Base-by-base conservation (phyloP, 139 green algal genomes). In the Coelastrella sp. region DNA sequence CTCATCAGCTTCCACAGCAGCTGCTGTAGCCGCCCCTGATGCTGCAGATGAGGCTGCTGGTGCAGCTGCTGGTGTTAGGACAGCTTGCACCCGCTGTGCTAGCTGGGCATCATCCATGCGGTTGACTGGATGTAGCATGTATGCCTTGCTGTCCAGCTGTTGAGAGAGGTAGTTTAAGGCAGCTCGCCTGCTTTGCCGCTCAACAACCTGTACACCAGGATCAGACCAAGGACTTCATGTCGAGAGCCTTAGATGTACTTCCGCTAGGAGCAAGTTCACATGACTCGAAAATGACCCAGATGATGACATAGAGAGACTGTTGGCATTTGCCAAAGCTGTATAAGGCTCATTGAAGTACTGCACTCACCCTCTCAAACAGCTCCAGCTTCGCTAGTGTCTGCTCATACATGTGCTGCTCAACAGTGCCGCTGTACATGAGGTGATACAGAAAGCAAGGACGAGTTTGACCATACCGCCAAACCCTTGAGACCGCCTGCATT, bases 391-490 rank as follows among this genome's bases (percentile, higher is more conserved):
- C 35, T 50, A 86, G 67, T 8, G 37, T 72, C 13, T 30, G 25
- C 45, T 78, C 80, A 32, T 80, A 86, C 5, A 80, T 19, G 13
- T 35, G 50, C 67, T 79, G 34, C 40, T 86, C 80, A 25, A 86
- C 27, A 8, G 80, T 86, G 9, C 64, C 80, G 3, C 89, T 87
- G 85, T 91, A 93, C 53, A 90, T 27, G 60, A 95, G 72, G 37
- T 90, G 86, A 86, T 94, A 95, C 41, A 94, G 51, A 40, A 88
- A 91, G 7, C 87, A 88, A 30, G 79, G 78, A 7, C 41, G 77
- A 0, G 11, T 67, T 85, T 95, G 92, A 4, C 92, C 92, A 32
- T 93, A 88, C 5, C 92, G 88, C 86, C 89, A 90, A 27, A 94
- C 87, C 40, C 92, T 90, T 0, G 86, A 86, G 0, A 91, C 87